Evolutionary conservation across 2,329 filamentous ascomycete genomes (phyloP), one percentile per base, ranked within the genome.

Genomic region (Penicillium psychrosexuale): DNA sequence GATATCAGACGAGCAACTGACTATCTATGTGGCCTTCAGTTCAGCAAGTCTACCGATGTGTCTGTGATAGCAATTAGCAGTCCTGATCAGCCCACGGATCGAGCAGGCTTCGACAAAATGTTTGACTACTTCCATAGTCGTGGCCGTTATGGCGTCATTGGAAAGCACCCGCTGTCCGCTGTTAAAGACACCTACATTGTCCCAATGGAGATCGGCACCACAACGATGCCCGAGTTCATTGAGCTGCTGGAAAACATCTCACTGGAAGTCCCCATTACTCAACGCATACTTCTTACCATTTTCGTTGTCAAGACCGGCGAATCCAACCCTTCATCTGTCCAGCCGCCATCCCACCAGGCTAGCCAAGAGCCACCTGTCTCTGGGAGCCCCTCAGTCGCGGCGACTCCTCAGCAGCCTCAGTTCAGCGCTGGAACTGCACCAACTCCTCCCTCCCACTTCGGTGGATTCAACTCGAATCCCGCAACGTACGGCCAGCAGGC

Each of bases 171-270:
- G 1, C 76, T 86, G 30, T 82, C 85, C 19, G 87, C 91, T 57
- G 88, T 97, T 46, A 87, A 91, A 56, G 93, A 97, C 69, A 90
- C 92, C 1, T 97, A 97, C 71, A 82, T 97, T 31, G 87, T 97
- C 9, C 93, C 94, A 0, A 84, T 97, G 5, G 84, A 91, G 31
- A 82, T 86, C 5, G 91, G 90, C 27, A 80, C 84, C 27, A 77
- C 75, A 33, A 76, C 77, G 46, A 83, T 93, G 40, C 93, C 94
- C 0, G 89, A 92, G 58, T 96, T 97, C 65, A 85, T 97, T 72
- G 84, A 91, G 57, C 89, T 96, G 66, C 82, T 97, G n/a, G 87
- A 90, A 59, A 88, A 93, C 64, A 92, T 92, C 70, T 84, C 84
- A 30, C 83, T 97, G 31, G 89, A 92, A 42, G 81, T 84, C 55